Evolutionary conservation across 2,329 filamentous ascomycete genomes (phyloP), one percentile per base, ranked within the genome.

Genomic region (Teratosphaeria zuluensis): DNA sequence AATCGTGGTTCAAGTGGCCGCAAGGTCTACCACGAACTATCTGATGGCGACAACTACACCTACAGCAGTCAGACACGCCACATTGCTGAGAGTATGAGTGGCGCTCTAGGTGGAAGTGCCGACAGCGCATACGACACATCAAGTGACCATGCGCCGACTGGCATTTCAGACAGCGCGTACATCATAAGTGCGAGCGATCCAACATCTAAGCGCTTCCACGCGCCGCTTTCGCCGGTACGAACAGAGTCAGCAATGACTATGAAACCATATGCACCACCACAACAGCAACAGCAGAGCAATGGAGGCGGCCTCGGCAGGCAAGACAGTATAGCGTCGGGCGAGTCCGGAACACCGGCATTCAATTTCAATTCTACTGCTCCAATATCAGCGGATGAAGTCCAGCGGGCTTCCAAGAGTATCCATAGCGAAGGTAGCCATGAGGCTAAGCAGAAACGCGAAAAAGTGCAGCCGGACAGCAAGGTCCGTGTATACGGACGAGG

Each of bases 321-420:
- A 95, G 91, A 96, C 91, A 1, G 91, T 91, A 1, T 61, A n/a
- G 58, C 57, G 6, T 91, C 87, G 21, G 88, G 92, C 70, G 91
- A 90, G n/a, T 91, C 96, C 69, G 81, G 90, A 57, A 14, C 11
- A n/a, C 54, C 57, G 3, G 53, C 54, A 16, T 53, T 58, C 32
- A 55, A 57, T 19, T 69, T 62, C 61, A 71, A 70, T 56, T 62
- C 64, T 46, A 70, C 68, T 2, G 62, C 64, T 51, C 69, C 69
- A 16, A 56, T 71, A 32, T 56, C 57, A 4, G 57, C 61, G n/a
- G 67, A 68, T 31, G 69, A 70, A 58, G 31, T 56, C 11, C 46
- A 9, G 6, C 24, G 24, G 21, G 48, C 19, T 8, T 48, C 19
- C 14, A 55, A 58, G 54, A 63, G 61, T 51, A 58, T 53, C 11